Base-by-base conservation (phyloP, 495 filamentous ascomycete genomes). In the Penicillium cosmopolitanum region DNA sequence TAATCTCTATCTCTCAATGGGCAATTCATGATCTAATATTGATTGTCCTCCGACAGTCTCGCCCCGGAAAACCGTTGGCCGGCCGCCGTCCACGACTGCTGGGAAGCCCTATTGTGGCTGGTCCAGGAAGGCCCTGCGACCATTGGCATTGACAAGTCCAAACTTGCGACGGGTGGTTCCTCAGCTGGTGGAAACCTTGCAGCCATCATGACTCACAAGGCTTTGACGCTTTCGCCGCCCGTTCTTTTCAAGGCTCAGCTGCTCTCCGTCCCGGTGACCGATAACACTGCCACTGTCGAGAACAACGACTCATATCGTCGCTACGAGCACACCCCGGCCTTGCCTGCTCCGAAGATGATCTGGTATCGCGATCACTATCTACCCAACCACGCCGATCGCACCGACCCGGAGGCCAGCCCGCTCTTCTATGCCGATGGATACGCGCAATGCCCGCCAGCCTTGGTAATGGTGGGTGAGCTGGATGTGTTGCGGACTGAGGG, bases 281-380 rank as follows among this genome's bases (percentile, higher is more conserved):
- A 86, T 47, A 86, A 86, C 66, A 84, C 81, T 0, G 81, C 82
- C 16, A 70, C 66, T 2, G 64, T 77, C 6, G 63, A 61, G 8
- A 82, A 70, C 61, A 84, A 72, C 55, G 63, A 64, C 18, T 77
- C 80, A 13, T 86, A 80, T 70, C 74, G 70, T 28, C 73, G 71
- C 18, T 83, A 83, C 61, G 72, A 84, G 57, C 69, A 76, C 57
- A 75, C 77, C 1, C 75, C 80, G 0, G 83, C 81, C 1, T 68
- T 86, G 2, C 79, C 81, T 0, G 79, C 82, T 0, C 67, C 63
- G 5, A 86, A 85, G 63, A 86, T 86, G 82, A 63, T 82, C 51
- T 86, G 83, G 83, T 86, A 84, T 58, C 75, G 83, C 16, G 66
- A 77, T 4, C 82, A 85, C 58, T 86, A 86, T 61, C 71, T 86